Evolutionary conservation across 176 grass and related monocot species (phyloP).

Genomic region (Chrysopogon serrulatus): DNA sequence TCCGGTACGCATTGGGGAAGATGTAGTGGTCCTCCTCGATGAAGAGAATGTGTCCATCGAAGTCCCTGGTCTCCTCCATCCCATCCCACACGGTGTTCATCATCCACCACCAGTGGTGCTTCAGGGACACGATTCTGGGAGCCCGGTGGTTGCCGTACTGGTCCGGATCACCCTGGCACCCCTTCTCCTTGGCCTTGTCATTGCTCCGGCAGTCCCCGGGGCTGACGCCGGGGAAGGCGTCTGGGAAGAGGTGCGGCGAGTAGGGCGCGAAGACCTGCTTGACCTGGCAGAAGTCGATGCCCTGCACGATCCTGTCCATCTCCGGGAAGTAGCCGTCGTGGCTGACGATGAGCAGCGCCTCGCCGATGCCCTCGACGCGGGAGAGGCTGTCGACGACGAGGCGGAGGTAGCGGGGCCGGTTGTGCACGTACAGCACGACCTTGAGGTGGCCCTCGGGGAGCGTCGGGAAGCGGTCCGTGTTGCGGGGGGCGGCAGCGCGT

Average conservation of each 20-base stretch:
- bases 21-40: slow-evolving; percentile 97
- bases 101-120: slow-evolving; percentile 99
- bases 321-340: slow-evolving; percentile 87
- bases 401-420: slow-evolving; percentile 77
- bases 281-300: slow-evolving; percentile 86
- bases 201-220: slow-evolving; percentile 72
- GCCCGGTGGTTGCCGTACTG: slow-evolving; percentile 93
- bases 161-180: slow-evolving; percentile 59
- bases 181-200: slow-evolving; percentile 56
- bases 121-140: slow-evolving; percentile 81
- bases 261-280: slow-evolving; percentile 93
- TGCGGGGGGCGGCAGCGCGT: slow-evolving; percentile 70
- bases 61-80: slow-evolving; percentile 67
- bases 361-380: slow-evolving; percentile 65
- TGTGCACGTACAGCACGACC: slow-evolving; percentile 89
- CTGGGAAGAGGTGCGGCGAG: slow-evolving; percentile 79
- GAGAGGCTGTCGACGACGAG: slow-evolving; percentile 75
- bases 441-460: slow-evolving; percentile 63
- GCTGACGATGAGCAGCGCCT: slow-evolving; percentile 89
- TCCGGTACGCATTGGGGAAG: slow-evolving; percentile 86
- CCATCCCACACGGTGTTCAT: slow-evolving; percentile 99
- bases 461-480: slow-evolving; percentile 44
- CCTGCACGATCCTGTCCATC: slow-evolving; percentile 82
- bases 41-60: slow-evolving; percentile 73
- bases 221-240: slow-evolving; percentile 68